Evolutionary conservation across 139 green algal species (phyloP).

Genomic region (Parachlorella kessleri): DNA sequence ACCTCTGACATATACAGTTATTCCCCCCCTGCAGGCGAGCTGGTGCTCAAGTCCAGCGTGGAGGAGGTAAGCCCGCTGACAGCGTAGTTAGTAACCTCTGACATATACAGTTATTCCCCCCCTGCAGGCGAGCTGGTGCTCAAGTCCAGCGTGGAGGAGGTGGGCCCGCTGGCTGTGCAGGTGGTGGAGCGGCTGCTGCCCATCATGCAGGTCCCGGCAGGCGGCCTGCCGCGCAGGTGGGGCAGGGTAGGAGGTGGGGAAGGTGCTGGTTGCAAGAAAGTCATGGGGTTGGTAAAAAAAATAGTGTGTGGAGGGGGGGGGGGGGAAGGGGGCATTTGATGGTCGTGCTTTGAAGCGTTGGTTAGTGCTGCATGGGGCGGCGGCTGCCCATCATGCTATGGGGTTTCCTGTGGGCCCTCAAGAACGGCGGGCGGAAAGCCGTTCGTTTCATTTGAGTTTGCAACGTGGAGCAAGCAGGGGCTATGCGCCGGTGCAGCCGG

Average conservation of each 20-base stretch:
- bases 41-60: slow-evolving; percentile 70
- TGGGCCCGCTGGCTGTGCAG: slow-evolving; percentile 58
- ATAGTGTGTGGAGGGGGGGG: too few species aligned
- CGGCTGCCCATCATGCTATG: too few species aligned
- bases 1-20: too few species aligned
- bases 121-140: slow-evolving; percentile 75
- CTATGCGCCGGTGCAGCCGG: too few species aligned
- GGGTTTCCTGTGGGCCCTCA: too few species aligned
- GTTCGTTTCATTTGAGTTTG: too few species aligned
- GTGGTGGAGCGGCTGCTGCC: slow-evolving; percentile 58
- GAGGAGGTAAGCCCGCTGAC: slow-evolving; percentile 63
- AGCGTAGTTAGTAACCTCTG: too few species aligned
- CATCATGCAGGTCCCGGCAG: slow-evolving; percentile 60
- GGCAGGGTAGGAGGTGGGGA: too few species aligned
- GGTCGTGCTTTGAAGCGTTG: background rate
- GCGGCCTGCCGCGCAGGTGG: slow-evolving; percentile 55
- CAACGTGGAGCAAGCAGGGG: too few species aligned
- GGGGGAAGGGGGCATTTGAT: background rate
- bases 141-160: slow-evolving; percentile 56
- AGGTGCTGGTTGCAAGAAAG: background rate
- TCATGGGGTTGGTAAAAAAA: too few species aligned
- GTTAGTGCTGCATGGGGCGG: background rate
- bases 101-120: too few species aligned
- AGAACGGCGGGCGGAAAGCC: too few species aligned
- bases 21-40: slow-evolving; percentile 55